A percentile compares a stretch with the other conserved stretches of the same genome.
Conservation (phyloP, 2,329 filamentous ascomycete species). For the Didymella sp. region DNA sequence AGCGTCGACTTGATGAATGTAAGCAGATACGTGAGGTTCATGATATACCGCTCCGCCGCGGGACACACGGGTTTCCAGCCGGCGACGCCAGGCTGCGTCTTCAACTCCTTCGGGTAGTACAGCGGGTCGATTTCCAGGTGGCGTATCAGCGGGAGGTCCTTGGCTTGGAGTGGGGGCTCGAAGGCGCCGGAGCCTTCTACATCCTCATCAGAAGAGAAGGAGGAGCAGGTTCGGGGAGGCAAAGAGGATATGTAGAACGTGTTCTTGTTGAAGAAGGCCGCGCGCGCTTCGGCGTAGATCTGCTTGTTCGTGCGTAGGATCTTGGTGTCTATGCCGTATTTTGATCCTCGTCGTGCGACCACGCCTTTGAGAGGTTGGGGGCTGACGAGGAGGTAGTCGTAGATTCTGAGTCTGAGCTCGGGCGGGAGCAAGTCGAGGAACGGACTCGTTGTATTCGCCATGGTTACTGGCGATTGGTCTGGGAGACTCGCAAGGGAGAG, state of each 20-base stretch:
- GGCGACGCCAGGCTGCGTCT: neutral
- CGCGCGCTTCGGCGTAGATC: conserved; percentile 52
- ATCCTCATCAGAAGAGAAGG: neutral
- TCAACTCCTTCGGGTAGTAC: conserved; percentile 27
- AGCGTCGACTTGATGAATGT: conserved; percentile 19
- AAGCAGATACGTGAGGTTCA: conserved; percentile 28
- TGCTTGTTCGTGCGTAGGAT: conserved; percentile 50
- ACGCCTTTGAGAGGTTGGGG: conserved; percentile 30
- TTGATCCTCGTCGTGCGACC: conserved; percentile 25
- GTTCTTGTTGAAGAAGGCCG: conserved; percentile 53
- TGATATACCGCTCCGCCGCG: conserved; percentile 32
- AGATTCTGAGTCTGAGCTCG: conserved; percentile 42
- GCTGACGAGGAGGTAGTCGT: conserved; percentile 38
- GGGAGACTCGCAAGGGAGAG: conserved; percentile 1
- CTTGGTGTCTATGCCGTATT: conserved; percentile 44
- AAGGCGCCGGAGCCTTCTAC: conserved; percentile 27
- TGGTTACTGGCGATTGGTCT: conserved; percentile 6
- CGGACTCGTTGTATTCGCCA: neutral
- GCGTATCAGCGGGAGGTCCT: conserved; percentile 31
- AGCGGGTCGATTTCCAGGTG: conserved; percentile 40
- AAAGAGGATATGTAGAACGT: conserved; percentile 42
- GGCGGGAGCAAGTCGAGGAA: conserved; percentile 37
- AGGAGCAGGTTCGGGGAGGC: conserved; percentile 4
- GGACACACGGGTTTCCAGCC: conserved; percentile 28
- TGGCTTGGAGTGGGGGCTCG: conserved; percentile 37